phyloP scores from a whole-genome alignment of 2,329 filamentous ascomycete species.

The Didymella glomerata region DNA sequence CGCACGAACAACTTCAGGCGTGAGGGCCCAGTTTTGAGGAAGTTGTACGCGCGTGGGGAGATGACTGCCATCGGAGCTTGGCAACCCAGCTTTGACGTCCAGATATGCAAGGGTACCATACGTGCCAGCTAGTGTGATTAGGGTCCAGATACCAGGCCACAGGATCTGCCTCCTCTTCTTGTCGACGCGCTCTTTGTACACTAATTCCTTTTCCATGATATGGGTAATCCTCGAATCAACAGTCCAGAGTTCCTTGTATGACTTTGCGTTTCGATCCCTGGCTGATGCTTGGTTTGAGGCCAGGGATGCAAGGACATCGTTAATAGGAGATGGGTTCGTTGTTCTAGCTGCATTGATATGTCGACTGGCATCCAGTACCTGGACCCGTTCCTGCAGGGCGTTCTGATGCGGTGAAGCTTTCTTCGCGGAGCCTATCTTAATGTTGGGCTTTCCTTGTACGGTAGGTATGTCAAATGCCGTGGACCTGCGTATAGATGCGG shows the following conservation, averaged over 20 bases:
- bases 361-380: neutral
- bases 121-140: conserved; percentile 20
- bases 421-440: conserved; percentile 3
- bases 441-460: neutral
- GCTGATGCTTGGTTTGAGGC: neutral
- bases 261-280: neutral
- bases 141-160: conserved; percentile 27
- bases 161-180: conserved; percentile 18
- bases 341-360: neutral
- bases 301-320: neutral
- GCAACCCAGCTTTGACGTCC: conserved; percentile 15
- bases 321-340: neutral
- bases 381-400: neutral
- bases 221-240: neutral
- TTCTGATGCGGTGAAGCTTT: conserved; percentile 7
- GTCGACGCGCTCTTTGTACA: conserved; percentile 15
- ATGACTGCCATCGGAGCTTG: conserved; percentile 6
- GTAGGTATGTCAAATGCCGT: neutral
- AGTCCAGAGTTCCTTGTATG: neutral
- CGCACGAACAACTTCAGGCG: conserved; percentile 19
- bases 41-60: conserved; percentile 11
- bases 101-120: conserved; percentile 23
- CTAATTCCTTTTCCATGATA: conserved; percentile 10
- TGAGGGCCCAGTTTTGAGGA: conserved; percentile 26
- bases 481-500: neutral